Percentiles rank a stretch among this genome's conserved stretches.
Conservation (phyloP, 2,329 filamentous ascomycete species). For the Aspergillus sp. region DNA sequence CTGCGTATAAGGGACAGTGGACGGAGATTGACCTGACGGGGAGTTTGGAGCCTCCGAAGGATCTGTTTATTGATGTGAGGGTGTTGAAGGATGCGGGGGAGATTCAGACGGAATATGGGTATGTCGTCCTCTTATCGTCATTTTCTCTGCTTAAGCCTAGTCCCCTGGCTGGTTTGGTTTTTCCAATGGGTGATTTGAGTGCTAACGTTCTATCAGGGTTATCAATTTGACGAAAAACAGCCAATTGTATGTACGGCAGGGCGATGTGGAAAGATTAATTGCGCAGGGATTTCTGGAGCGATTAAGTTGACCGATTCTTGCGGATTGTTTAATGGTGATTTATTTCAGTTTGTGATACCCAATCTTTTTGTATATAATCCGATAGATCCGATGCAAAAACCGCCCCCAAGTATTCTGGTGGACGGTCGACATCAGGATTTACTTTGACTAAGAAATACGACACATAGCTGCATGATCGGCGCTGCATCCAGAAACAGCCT, state of each 20-base stretch:
- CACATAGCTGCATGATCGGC: not conserved
- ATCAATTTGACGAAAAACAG: constrained; percentile 98
- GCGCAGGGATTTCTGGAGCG: constrained; percentile 93
- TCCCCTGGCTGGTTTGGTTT: not conserved
- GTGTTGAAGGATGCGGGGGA: constrained; percentile 96
- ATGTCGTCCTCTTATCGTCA: constrained; percentile 37
- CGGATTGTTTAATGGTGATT: constrained; percentile 1
- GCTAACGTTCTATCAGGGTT: constrained; percentile 57
- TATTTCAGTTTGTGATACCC: constrained; percentile 21
- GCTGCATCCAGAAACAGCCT: not conserved
- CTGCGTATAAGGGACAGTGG: constrained; percentile 98
- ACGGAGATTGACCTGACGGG: constrained; percentile 96
- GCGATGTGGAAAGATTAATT: constrained; percentile 92
- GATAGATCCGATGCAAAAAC: too few relatives aligned
- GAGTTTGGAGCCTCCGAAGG: constrained; percentile 86
- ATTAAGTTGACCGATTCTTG: constrained; percentile 63
- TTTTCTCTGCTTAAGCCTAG: not conserved
- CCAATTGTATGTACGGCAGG: constrained; percentile 94
- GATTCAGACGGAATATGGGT: constrained; percentile 99
- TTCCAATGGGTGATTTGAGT: not conserved
- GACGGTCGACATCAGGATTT: not conserved
- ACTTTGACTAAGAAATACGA: not conserved
- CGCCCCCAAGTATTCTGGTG: not conserved
- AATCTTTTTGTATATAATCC: not conserved
- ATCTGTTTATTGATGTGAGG: constrained; percentile 94